Evolutionary conservation across 106 monocot genomes (phyloP).

Genomic region (Allium fistulosum): DNA sequence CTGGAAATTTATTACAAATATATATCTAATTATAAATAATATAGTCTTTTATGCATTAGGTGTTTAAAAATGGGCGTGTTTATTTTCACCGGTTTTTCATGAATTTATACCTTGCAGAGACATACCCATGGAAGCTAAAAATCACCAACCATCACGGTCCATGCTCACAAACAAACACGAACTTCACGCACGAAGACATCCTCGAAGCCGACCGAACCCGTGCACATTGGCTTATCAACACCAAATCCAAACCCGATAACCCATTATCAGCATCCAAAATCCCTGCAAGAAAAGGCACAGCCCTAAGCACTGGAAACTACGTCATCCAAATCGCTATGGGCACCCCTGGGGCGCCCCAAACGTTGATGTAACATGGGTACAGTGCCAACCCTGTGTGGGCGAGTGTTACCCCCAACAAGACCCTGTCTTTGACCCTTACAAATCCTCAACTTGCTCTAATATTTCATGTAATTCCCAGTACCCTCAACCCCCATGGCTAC

Average conservation of each 20-base stretch:
- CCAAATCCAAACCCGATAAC: neutral
- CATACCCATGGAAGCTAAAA: neutral
- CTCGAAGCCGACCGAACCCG: slow-evolving; percentile 9
- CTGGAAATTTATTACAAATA: too few relatives aligned
- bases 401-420: slow-evolving; percentile 12
- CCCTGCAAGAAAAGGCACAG: slow-evolving; percentile 3
- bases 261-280: neutral
- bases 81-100: too few relatives aligned
- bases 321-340: slow-evolving; percentile 11
- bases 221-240: neutral
- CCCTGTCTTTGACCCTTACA: slow-evolving; percentile 3
- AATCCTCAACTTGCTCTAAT: slow-evolving; percentile 7
- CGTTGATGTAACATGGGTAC: slow-evolving; percentile 20
- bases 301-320: slow-evolving; percentile 11
- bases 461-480: slow-evolving; percentile 20
- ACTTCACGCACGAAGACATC: slow-evolving; percentile 5
- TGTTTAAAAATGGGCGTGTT: too few relatives aligned
- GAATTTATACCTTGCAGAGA: neutral
- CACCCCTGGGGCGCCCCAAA: neutral
- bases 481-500: slow-evolving; percentile 1
- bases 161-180: neutral
- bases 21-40: too few relatives aligned
- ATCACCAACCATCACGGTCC: neutral
- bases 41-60: too few relatives aligned
- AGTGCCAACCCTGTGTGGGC: neutral